Evolutionary conservation across 345 rosid genomes (phyloP).

Genomic region (Turritis glabra): DNA sequence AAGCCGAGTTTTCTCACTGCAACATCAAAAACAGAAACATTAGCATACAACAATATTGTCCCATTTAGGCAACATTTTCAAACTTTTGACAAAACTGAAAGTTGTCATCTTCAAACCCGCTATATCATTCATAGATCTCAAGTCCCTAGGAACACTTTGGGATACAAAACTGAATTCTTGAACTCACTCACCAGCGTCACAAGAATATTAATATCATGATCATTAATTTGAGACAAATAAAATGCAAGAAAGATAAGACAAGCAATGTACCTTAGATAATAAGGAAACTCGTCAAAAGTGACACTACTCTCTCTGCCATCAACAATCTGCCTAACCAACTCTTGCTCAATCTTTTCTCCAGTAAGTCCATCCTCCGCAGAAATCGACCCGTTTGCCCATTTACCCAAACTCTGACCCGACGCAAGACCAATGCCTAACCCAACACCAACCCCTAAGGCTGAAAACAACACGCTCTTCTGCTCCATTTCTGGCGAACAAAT

Average conservation of each 20-base stretch:
- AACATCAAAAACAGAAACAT: background rate
- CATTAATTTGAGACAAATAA: background rate
- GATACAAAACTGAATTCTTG: background rate
- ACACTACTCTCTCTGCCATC: constrained; percentile 71
- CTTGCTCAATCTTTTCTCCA: constrained; percentile 78
- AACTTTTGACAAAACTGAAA: background rate
- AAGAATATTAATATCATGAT: background rate
- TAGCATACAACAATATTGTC: background rate
- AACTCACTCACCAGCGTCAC: background rate
- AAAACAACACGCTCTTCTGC: constrained; percentile 45
- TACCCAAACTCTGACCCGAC: constrained; percentile 68
- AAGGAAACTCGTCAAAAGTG: constrained; percentile 87
- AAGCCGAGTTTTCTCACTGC: constrained; percentile 72
- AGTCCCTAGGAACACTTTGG: background rate
- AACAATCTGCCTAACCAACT: constrained; percentile 67
- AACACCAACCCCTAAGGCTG: constrained; percentile 89
- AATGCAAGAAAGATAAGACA: background rate
- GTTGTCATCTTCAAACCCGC: background rate
- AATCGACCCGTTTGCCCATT: constrained; percentile 52
- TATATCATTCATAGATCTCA: background rate
- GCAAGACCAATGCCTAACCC: constrained; percentile 88
- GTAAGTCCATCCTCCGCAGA: constrained; percentile 41
- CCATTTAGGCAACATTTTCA: background rate
- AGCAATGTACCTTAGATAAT: constrained; percentile 63
- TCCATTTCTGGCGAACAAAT: constrained; percentile 34